Percentiles rank a stretch among this genome's conserved stretches.
These are phyloP conservation scores for Kwoniella sp. DNA, from an alignment of 768 basidiomycete genomes.

Conservation along the genomic window DNA sequence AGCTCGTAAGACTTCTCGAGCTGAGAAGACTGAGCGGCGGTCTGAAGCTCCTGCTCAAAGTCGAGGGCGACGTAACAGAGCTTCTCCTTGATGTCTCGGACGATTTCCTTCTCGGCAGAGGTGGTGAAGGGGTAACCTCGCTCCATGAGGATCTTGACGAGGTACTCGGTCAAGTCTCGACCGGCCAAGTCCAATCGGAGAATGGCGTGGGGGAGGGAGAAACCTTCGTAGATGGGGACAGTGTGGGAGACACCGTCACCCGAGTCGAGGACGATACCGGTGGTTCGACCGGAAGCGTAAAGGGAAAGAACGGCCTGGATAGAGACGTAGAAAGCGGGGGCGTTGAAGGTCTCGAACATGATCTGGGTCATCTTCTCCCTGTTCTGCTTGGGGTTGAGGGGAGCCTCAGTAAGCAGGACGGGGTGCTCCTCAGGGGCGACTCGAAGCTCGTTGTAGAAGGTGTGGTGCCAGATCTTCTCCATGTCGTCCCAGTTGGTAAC, in stretches of 20 bases:
- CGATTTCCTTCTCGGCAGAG: constrained; percentile 89
- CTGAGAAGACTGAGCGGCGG: constrained; percentile 82
- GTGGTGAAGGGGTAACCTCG: constrained; percentile 94
- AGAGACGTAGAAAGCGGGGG: constrained; percentile 86
- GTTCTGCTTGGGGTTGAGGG: constrained; percentile 90
- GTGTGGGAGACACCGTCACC: constrained; percentile 96
- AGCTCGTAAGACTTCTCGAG: constrained; percentile 93
- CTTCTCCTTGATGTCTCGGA: constrained; percentile 97
- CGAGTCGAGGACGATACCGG: constrained; percentile 90
- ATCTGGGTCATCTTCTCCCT: constrained; percentile 89
- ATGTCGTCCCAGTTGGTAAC: constrained; percentile 99
- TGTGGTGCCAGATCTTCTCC: constrained; percentile 99
- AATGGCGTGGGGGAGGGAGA: constrained; percentile 87
- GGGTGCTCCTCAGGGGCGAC: constrained; percentile 93
- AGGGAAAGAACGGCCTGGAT: constrained; percentile 89
- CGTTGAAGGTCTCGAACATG: constrained; percentile 96
- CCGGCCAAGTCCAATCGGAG: constrained; percentile 87
- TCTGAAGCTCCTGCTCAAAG: constrained; percentile 90
- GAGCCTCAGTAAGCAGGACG: constrained; percentile 86
- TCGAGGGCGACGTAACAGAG: constrained; percentile 93
- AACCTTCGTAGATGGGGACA: constrained; percentile 95
- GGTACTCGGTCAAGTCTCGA: constrained; percentile 74
- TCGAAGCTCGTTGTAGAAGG: constrained; percentile 93
- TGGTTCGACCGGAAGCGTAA: constrained; percentile 93
- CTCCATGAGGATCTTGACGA: constrained; percentile 64